Evolutionary conservation across 2,329 filamentous ascomycete genomes (phyloP).

Genomic region (Fusarium austroafricanum): DNA sequence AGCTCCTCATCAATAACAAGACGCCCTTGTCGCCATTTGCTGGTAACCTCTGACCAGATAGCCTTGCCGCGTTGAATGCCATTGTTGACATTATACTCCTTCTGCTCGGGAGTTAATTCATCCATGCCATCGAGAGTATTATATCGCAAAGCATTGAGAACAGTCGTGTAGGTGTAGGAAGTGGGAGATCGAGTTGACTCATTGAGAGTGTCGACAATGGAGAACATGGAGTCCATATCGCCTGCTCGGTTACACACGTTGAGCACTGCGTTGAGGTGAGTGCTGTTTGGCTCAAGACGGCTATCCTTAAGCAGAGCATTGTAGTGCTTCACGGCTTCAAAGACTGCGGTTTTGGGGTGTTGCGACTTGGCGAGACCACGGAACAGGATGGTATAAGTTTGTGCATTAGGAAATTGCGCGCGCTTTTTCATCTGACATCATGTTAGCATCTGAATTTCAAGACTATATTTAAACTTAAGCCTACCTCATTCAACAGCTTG

Average conservation of each 20-base stretch:
- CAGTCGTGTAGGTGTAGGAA: slow-evolving; percentile 80
- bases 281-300: slow-evolving; percentile 76
- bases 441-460: slow-evolving; percentile 23
- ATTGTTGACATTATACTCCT: slow-evolving; percentile 52
- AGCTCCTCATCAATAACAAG: slow-evolving; percentile 81
- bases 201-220: slow-evolving; percentile 78
- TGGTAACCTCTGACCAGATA: slow-evolving; percentile 84
- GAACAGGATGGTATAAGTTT: slow-evolving; percentile 88
- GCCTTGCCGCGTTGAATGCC: slow-evolving; percentile 74
- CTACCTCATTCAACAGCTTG: slow-evolving; percentile 88
- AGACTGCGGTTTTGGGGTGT: slow-evolving; percentile 69
- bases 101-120: slow-evolving; percentile 47
- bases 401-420: slow-evolving; percentile 79
- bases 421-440: slow-evolving; percentile 89
- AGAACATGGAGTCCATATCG: slow-evolving; percentile 85
- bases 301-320: slow-evolving; percentile 75
- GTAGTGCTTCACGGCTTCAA: slow-evolving; percentile 80
- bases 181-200: slow-evolving; percentile 72
- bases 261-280: slow-evolving; percentile 90
- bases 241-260: slow-evolving; percentile 79
- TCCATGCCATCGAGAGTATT: slow-evolving; percentile 44
- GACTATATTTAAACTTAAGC: slow-evolving; percentile 25
- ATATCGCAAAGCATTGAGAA: slow-evolving; percentile 79
- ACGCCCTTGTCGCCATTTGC: slow-evolving; percentile 78
- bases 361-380: slow-evolving; percentile 74